Evolutionary conservation across 192 early-diverging fungal genomes (phyloP).

Genomic region (Rhizophagus clarus): DNA sequence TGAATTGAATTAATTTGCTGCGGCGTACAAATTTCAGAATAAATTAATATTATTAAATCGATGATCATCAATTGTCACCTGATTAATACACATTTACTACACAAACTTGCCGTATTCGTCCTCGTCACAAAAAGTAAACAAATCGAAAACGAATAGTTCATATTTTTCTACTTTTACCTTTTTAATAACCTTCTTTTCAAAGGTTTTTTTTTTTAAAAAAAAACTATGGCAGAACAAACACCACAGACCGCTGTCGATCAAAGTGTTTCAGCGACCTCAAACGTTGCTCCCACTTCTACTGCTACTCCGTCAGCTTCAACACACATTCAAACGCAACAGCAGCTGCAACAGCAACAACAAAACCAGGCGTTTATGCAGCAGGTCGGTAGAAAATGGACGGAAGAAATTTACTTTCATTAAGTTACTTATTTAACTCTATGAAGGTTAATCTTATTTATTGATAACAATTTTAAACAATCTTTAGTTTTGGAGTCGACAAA

Average conservation of each 20-base stretch:
- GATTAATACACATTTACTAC: background rate
- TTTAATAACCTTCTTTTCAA: background rate
- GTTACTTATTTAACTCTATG: background rate
- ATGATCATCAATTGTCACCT: background rate
- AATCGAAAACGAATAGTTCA: background rate
- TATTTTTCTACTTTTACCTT: background rate
- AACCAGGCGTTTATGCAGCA: slow-evolving; percentile 26
- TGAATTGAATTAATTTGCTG: no score
- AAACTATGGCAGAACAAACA: slow-evolving; percentile 21
- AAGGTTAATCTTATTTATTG: background rate
- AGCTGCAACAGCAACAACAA: slow-evolving; percentile 19
- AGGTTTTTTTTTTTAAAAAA: background rate
- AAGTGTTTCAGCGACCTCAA: background rate
- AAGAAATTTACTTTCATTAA: background rate
- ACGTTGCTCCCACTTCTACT: background rate
- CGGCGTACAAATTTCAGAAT: no score
- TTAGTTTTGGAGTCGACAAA: slow-evolving; percentile 76
- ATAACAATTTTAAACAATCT: slow-evolving; percentile 34
- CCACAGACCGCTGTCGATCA: slow-evolving; percentile 15
- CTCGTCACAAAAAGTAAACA: background rate
- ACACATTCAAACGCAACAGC: slow-evolving; percentile 15
- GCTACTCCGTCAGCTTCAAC: background rate
- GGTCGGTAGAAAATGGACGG: background rate
- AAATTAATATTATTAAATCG: no score
- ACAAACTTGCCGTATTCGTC: background rate